Base-by-base conservation (phyloP, 2,329 filamentous ascomycete species). In the Venturia pyrina region DNA sequence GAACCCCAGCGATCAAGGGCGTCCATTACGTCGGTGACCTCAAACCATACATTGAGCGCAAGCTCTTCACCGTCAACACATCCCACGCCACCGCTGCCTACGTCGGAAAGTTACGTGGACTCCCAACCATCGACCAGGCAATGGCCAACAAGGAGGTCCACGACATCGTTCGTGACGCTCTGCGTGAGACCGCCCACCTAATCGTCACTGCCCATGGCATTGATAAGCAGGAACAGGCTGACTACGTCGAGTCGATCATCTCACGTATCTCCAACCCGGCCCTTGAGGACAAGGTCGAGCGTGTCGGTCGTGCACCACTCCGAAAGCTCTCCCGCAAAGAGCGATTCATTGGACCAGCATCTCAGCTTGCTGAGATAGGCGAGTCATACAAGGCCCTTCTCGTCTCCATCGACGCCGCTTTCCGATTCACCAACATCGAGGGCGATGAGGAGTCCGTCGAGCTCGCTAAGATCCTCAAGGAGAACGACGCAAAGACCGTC, bases 41-140 rank as follows among this genome's bases (percentile, higher is more conserved):
- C 40, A 85, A 88, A 75, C 95, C 95, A 66, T 99, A 93, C 81
- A 98, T 99, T 73, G 95, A 99, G 87, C 93, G 95, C 78, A 99
- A 99, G 85, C 88, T 99, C 70, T 99, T 93, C 84, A 99, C 95
- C 28, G 93, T 99, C 84, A 99, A 99, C 85, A 99, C 95, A 28
- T 90, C 92, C 66, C 95, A 99, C 76, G 95, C 95, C 67, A 96
- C 93, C 8, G 93, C 93, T 24, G 93, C 95, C 67, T 98, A 98
- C 85, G 93, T 95, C 78, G 93, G 93, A 65, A 90, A 96, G 84
- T 85, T 92, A 80, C 85, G 87, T 70, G 87, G 90, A 74, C 93
- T 96, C 83, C 83, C 85, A 74, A 96, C 89, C 68, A 91, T 99
- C 70, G 91, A 95, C 75, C 93, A 98, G 72, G 89, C 93, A 10